These are phyloP conservation scores for Morella rubra DNA, from an alignment of 306 rosid species.

Conservation along the genomic window DNA sequence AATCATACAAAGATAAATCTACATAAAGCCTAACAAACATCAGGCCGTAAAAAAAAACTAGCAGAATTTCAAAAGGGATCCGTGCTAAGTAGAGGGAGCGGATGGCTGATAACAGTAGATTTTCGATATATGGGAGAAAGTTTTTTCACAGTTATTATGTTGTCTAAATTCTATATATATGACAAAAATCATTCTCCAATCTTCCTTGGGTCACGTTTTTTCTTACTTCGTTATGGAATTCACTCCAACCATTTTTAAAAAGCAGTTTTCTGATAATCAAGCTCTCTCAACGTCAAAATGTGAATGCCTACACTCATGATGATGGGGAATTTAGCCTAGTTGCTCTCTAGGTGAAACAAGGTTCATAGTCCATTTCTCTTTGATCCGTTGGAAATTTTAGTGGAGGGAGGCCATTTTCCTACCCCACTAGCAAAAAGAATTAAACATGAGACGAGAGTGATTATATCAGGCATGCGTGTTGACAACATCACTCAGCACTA, in stretches of 20 bases:
- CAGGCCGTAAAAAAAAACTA: no score
- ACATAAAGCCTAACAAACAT: no score
- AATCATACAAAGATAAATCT: no score
- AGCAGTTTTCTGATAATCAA: neutral
- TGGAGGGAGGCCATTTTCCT: neutral
- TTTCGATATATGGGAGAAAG: no score
- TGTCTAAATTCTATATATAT: no score
- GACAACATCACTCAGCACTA: conserved; percentile 39
- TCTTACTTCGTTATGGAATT: neutral
- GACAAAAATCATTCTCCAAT: conserved; percentile 4
- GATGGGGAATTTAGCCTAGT: neutral
- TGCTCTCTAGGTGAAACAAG: neutral
- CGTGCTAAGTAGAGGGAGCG: no score
- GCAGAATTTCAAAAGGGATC: no score
- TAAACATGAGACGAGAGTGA: neutral
- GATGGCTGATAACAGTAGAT: no score
- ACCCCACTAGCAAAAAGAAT: conserved; percentile 26
- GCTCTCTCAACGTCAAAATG: neutral
- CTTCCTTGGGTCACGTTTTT: neutral
- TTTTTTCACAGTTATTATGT: no score
- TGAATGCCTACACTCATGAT: neutral
- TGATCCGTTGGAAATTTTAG: conserved; percentile 2
- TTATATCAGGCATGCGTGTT: conserved; percentile 34
- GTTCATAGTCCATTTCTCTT: neutral
- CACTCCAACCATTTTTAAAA: neutral